Percentiles rank a stretch among this genome's conserved stretches.
Conservation (phyloP, 176 grass and related monocot genomes). For the Eleusine coracana region DNA sequence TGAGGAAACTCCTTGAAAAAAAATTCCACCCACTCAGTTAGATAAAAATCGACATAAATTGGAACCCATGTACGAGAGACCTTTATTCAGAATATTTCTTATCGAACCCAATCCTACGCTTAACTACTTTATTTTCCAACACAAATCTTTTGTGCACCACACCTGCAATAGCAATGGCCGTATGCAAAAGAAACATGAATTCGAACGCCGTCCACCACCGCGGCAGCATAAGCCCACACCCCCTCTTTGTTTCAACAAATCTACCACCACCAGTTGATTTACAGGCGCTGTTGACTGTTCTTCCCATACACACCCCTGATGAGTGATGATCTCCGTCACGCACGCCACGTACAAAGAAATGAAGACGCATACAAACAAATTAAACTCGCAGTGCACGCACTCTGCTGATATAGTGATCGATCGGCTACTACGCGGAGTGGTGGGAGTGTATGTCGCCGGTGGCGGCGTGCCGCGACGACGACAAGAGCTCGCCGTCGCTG, state of each 20-base stretch:
- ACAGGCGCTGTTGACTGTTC: slow-evolving; percentile 31
- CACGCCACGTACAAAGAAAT: neutral
- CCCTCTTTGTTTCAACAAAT: slow-evolving; percentile 14
- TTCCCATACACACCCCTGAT: neutral
- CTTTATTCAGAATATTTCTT: neutral
- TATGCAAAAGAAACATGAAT: neutral
- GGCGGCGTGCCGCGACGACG: neutral
- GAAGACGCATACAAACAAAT: neutral
- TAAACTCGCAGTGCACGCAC: no score
- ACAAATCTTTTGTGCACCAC: neutral
- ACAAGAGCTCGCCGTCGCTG: slow-evolving; percentile 24
- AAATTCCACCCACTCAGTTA: no score
- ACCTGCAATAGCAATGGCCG: neutral
- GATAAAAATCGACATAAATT: no score
- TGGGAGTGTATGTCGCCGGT: slow-evolving; percentile 7
- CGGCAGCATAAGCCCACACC: neutral
- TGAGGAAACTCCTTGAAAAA: no score
- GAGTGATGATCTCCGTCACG: neutral
- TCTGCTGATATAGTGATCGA: no score
- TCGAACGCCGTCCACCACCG: neutral
- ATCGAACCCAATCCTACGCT: neutral
- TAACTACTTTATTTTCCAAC: neutral
- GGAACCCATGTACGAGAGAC: no score
- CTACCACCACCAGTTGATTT: slow-evolving; percentile 28
- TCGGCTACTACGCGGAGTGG: slow-evolving; percentile 13